Percentiles rank a stretch among this genome's conserved stretches.
Evolutionary conservation across 2,329 filamentous ascomycete genomes (phyloP).

Genomic region (Aureobasidium sp.): DNA sequence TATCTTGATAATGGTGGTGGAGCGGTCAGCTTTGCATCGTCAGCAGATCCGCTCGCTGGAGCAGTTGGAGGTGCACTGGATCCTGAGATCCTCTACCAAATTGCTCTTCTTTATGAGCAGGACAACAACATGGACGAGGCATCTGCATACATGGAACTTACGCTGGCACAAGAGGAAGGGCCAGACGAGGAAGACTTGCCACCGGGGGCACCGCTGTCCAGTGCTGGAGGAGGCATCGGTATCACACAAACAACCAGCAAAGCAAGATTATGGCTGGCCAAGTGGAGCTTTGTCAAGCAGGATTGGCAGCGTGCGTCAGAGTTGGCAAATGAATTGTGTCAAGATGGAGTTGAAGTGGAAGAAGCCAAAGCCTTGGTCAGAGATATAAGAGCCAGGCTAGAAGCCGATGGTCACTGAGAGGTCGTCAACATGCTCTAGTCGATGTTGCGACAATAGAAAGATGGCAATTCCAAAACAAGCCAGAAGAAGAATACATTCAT

Average conservation of each 20-base stretch:
- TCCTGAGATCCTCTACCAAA: slow-evolving; percentile 82
- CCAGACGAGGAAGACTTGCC: slow-evolving; percentile 29
- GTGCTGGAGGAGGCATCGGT: slow-evolving; percentile 52
- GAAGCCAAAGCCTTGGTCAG: slow-evolving; percentile 90
- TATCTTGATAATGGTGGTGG: slow-evolving; percentile 65
- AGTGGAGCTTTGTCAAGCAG: slow-evolving; percentile 64
- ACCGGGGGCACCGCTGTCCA: slow-evolving; percentile 22
- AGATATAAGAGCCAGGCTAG: slow-evolving; percentile 72
- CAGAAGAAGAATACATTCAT: slow-evolving; percentile 1
- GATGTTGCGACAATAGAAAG: not conserved
- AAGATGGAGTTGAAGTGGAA: slow-evolving; percentile 93
- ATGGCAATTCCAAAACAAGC: not conserved
- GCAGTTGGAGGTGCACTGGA: slow-evolving; percentile 59
- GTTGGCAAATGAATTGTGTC: slow-evolving; percentile 81
- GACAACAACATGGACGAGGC: slow-evolving; percentile 71
- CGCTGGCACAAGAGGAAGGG: slow-evolving; percentile 84
- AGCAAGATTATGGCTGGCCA: slow-evolving; percentile 87
- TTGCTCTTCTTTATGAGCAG: slow-evolving; percentile 80
- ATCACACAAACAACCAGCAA: slow-evolving; percentile 89
- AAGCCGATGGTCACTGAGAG: slow-evolving; percentile 25
- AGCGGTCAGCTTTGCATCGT: slow-evolving; percentile 39
- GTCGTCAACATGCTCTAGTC: not conserved
- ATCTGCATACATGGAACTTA: slow-evolving; percentile 91
- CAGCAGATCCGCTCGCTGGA: slow-evolving; percentile 37
- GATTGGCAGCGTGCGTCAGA: slow-evolving; percentile 71